phyloP scores from a whole-genome alignment of 1,139 yeast genomes.

The Candida glucosophila region DNA sequence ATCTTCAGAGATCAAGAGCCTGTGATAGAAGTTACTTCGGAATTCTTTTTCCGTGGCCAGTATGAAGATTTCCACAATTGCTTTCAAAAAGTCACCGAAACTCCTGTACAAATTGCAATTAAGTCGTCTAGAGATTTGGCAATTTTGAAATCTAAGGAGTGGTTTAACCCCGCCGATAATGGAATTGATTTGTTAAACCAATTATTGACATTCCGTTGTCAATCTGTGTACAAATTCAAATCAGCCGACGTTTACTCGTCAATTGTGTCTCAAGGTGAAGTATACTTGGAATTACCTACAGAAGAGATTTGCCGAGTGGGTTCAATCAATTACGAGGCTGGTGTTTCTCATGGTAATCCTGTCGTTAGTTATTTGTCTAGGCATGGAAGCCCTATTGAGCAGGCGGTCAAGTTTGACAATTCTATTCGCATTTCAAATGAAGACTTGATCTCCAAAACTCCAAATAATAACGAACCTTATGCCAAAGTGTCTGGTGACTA shows the following conservation, averaged over 20 bases:
- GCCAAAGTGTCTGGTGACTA: slow-evolving; percentile 97
- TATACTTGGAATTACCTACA: slow-evolving; percentile 81
- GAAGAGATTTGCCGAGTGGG: slow-evolving; percentile 89
- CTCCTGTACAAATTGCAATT: slow-evolving; percentile 74
- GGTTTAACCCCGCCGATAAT: slow-evolving; percentile 85
- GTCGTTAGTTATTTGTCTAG: slow-evolving; percentile 89
- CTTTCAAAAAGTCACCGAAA: slow-evolving; percentile 80
- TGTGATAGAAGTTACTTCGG: slow-evolving; percentile 90
- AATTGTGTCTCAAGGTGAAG: slow-evolving; percentile 79
- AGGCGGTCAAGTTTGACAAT: slow-evolving; percentile 84
- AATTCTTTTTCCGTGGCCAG: slow-evolving; percentile 92
- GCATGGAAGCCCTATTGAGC: slow-evolving; percentile 90
- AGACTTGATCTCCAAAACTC: slow-evolving; percentile 60
- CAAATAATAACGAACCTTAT: slow-evolving; percentile 86
- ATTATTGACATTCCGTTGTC: slow-evolving; percentile 82
- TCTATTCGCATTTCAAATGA: slow-evolving; percentile 83
- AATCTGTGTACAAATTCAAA: slow-evolving; percentile 77
- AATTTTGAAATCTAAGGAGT: slow-evolving; percentile 87
- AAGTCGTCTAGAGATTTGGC: slow-evolving; percentile 84
- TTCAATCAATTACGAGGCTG: slow-evolving; percentile 81
- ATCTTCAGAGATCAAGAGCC: slow-evolving; percentile 68
- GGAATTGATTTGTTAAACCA: slow-evolving; percentile 68
- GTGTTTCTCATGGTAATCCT: slow-evolving; percentile 93
- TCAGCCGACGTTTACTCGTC: slow-evolving; percentile 67
- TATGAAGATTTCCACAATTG: slow-evolving; percentile 86